phyloP scores from a whole-genome alignment of 2,329 filamentous ascomycete species.

The Pestalotiopsis sp. region DNA sequence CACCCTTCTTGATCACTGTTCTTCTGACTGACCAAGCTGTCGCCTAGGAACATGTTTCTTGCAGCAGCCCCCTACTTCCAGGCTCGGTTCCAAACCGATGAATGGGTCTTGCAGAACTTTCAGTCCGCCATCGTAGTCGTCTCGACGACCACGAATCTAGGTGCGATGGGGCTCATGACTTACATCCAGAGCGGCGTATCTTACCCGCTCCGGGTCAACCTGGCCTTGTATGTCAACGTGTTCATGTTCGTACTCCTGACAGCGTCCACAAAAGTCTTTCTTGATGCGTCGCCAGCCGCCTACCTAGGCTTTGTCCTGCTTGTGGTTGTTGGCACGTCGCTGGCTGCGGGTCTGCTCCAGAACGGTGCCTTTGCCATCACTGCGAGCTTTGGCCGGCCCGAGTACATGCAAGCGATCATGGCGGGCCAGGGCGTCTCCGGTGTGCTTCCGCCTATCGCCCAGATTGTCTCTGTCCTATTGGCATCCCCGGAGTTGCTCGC shows the following conservation, averaged over 20 bases:
- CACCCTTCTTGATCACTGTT: background rate
- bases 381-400: slow-evolving; percentile 78
- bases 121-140: slow-evolving; percentile 88
- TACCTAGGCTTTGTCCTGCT: slow-evolving; percentile 84
- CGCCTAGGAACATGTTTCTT: slow-evolving; percentile 91
- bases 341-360: slow-evolving; percentile 84
- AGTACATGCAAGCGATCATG: slow-evolving; percentile 98
- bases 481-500: slow-evolving; percentile 43
- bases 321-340: slow-evolving; percentile 79
- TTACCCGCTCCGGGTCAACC: slow-evolving; percentile 84
- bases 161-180: slow-evolving; percentile 74
- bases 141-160: slow-evolving; percentile 81
- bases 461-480: slow-evolving; percentile 80
- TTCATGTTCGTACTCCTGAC: slow-evolving; percentile 76
- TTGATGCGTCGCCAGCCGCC: slow-evolving; percentile 58
- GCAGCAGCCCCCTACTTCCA: slow-evolving; percentile 94
- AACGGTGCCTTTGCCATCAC: slow-evolving; percentile 95
- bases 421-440: slow-evolving; percentile 90
- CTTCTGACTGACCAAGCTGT: slow-evolving; percentile 17
- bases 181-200: slow-evolving; percentile 83
- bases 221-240: slow-evolving; percentile 76
- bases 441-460: slow-evolving; percentile 79
- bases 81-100: slow-evolving; percentile 71
- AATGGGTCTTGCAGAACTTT: slow-evolving; percentile 78
- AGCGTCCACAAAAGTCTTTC: slow-evolving; percentile 73